These are phyloP conservation scores for Caulochytrium protostelioides DNA, from an alignment of 371 early-diverging fungal genomes.

Conservation along the genomic window DNA sequence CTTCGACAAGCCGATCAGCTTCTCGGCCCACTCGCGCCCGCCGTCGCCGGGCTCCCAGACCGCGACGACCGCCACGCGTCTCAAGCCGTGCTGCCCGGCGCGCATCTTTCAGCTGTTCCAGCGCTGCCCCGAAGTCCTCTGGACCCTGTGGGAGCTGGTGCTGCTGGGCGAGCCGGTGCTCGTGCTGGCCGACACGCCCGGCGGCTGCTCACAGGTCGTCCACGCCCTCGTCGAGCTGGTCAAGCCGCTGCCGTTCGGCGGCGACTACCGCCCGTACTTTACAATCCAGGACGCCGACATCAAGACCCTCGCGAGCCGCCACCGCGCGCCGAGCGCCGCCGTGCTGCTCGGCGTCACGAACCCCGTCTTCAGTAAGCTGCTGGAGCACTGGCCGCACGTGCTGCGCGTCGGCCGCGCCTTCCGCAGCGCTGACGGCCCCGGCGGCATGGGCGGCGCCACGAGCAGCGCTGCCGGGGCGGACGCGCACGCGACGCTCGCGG, in stretches of 20 bases:
- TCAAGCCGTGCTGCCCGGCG: slow-evolving; percentile 10
- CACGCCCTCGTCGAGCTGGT: slow-evolving; percentile 70
- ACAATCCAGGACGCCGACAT: slow-evolving; percentile 90
- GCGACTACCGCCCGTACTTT: slow-evolving; percentile 86
- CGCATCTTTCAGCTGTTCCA: slow-evolving; percentile 53
- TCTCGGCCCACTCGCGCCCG: slow-evolving; percentile 42
- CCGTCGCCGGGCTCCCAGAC: slow-evolving; percentile 13
- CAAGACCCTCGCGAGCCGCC: slow-evolving; percentile 41
- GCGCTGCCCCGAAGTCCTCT: slow-evolving; percentile 53
- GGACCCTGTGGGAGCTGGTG: slow-evolving; percentile 86
- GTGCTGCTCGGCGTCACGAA: slow-evolving; percentile 83
- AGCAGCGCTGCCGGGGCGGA: slow-evolving; percentile 3
- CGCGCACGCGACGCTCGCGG: slow-evolving; percentile 5
- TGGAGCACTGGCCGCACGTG: slow-evolving; percentile 78
- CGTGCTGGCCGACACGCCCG: slow-evolving; percentile 71
- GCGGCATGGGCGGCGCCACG: slow-evolving; percentile 9
- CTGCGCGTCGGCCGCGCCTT: slow-evolving; percentile 59
- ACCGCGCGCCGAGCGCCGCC: slow-evolving; percentile 39
- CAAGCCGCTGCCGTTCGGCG: slow-evolving; percentile 82
- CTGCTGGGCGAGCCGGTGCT: slow-evolving; percentile 76
- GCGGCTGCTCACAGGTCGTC: slow-evolving; percentile 62
- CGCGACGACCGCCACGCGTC: neutral
- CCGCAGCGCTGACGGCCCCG: too few relatives aligned
- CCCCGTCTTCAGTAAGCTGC: slow-evolving; percentile 67
- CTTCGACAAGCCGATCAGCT: slow-evolving; percentile 42